Evolutionary conservation across 257 asterid genomes (phyloP).

Genomic region (Asclepias syriaca): DNA sequence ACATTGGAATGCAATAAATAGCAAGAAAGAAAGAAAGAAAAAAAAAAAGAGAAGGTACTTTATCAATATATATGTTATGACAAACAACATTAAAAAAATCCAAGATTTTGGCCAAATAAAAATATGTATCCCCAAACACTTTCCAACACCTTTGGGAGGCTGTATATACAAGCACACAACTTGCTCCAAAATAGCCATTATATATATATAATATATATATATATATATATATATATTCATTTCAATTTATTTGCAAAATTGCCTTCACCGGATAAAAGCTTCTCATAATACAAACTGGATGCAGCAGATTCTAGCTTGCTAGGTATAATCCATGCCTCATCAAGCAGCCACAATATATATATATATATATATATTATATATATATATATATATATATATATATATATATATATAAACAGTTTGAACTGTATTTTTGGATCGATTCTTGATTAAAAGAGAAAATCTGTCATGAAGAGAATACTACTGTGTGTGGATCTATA

Average conservation of each 20-base stretch:
- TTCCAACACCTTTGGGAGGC: conserved; percentile 7
- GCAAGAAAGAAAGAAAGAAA: background rate
- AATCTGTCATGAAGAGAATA: background rate
- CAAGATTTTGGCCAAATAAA: background rate
- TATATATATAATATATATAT: no score
- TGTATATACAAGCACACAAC: conserved; percentile 4
- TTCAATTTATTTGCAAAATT: background rate
- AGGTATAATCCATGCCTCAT: background rate
- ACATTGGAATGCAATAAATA: background rate
- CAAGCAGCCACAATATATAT: background rate
- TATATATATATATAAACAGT: no score
- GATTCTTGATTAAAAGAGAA: background rate
- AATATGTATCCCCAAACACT: background rate
- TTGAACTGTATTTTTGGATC: background rate
- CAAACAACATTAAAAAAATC: background rate
- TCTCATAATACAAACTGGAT: background rate
- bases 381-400: no score
- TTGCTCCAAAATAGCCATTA: background rate
- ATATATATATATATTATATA: no score
- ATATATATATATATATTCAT: background rate
- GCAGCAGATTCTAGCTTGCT: background rate
- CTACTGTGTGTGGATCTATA: no score
- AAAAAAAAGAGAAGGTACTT: background rate
- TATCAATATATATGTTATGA: background rate
- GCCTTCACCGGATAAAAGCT: conserved; percentile 15